Conservation (phyloP, 371 early-diverging fungal species). For the Syncephalastrum sp. region DNA sequence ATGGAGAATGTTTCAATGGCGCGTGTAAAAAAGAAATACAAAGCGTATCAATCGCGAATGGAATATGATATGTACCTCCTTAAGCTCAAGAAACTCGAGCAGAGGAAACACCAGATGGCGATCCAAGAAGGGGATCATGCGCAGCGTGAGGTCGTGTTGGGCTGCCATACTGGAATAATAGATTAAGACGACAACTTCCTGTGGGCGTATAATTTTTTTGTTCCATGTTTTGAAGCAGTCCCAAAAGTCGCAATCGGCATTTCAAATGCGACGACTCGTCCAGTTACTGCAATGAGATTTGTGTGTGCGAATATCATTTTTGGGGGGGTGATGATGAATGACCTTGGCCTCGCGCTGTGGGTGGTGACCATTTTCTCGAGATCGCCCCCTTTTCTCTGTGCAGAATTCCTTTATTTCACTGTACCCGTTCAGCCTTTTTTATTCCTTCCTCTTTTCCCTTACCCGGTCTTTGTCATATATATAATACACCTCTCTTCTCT, state of each 20-base stretch:
- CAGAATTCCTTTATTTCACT: slow-evolving; percentile 1
- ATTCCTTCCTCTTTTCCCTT: slow-evolving; percentile 1
- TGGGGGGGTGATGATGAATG: background rate
- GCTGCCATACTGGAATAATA: slow-evolving; percentile 49
- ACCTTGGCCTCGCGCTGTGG: too few relatives aligned
- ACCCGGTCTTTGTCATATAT: background rate
- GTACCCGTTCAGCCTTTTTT: background rate
- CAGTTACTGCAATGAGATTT: background rate
- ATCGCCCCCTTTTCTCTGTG: background rate
- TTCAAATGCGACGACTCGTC: background rate
- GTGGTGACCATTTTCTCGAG: too few relatives aligned
- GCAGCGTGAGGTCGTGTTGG: slow-evolving; percentile 80
- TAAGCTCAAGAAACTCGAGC: slow-evolving; percentile 80
- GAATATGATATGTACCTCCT: slow-evolving; percentile 53
- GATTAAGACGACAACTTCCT: background rate
- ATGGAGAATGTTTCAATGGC: background rate
- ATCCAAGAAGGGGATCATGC: slow-evolving; percentile 88
- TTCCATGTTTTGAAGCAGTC: background rate
- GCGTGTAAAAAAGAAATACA: background rate
- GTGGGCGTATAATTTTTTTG: background rate
- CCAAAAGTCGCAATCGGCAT: background rate
- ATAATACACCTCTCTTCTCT: background rate
- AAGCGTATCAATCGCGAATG: background rate
- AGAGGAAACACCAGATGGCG: slow-evolving; percentile 89
- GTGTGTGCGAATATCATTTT: background rate